Conservation (phyloP, 495 filamentous ascomycete species). For the Lindgomyces ingoldianus region DNA sequence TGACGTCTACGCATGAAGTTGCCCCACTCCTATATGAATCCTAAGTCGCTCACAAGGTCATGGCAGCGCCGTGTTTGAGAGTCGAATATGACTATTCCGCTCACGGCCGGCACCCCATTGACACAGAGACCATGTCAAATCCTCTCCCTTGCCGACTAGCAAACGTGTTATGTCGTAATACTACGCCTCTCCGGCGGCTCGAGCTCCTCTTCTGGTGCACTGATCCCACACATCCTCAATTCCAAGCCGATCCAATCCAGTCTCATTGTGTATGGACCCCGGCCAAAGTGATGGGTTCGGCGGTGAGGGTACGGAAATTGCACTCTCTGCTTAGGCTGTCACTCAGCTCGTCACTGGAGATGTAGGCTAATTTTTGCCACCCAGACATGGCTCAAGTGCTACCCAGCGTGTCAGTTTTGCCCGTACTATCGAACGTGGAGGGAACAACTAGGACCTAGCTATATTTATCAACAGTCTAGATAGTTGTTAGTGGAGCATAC, state of each 20-base stretch:
- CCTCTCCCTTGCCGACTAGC: constrained; percentile 1
- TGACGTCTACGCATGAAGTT: constrained; percentile 22
- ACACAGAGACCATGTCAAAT: constrained; percentile 4
- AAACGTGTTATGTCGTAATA: constrained; percentile 3
- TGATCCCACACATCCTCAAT: too few species aligned
- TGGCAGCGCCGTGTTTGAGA: constrained; percentile 15
- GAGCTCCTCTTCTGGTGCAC: constrained; percentile 17
- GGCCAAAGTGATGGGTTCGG: constrained; percentile 23
- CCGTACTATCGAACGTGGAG: constrained; percentile 22
- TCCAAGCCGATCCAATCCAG: too few species aligned
- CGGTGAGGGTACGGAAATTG: constrained; percentile 19
- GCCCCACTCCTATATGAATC: constrained; percentile 17
- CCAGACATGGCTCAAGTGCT: constrained; percentile 19
- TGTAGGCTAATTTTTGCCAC: constrained; percentile 25
- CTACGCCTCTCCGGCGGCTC: constrained; percentile 8
- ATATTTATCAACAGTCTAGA: constrained; percentile 19
- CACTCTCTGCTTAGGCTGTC: constrained; percentile 24
- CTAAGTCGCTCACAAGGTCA: constrained; percentile 19
- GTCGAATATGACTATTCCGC: constrained; percentile 19
- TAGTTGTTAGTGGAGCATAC: constrained; percentile 7
- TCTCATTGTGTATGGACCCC: constrained; percentile 15
- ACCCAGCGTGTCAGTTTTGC: constrained; percentile 24
- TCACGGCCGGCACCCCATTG: constrained; percentile 13
- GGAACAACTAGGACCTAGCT: constrained; percentile 21
- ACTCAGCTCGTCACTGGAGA: constrained; percentile 18